Evolutionary conservation across 441 rosid species (phyloP).

Genomic region (Brassica hybrid): DNA sequence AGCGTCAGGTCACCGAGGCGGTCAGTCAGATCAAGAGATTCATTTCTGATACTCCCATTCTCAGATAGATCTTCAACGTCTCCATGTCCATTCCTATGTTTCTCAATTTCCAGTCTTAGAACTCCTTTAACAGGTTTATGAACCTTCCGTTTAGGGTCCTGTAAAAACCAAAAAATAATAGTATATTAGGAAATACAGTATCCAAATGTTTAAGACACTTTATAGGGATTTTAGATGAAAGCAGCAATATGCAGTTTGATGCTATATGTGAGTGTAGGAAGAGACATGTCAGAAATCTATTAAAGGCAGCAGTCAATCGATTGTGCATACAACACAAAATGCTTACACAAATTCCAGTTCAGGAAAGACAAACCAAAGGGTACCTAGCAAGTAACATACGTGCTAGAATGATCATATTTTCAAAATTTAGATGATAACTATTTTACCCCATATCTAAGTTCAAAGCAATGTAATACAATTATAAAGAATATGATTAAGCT

Average conservation of each 20-base stretch:
- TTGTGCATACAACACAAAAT: slow-evolving; percentile 8
- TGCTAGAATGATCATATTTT: not conserved
- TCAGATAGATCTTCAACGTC: slow-evolving; percentile 89
- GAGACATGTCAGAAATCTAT: not conserved
- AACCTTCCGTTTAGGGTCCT: slow-evolving; percentile 97
- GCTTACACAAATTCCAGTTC: slow-evolving; percentile 30
- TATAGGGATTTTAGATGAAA: slow-evolving; percentile 16
- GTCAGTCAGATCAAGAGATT: slow-evolving; percentile 78
- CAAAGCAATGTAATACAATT: slow-evolving; percentile 25
- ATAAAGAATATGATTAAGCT: slow-evolving; percentile 6
- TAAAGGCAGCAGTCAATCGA: slow-evolving; percentile 15
- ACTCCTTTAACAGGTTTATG: slow-evolving; percentile 97
- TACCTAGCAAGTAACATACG: slow-evolving; percentile 30
- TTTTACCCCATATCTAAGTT: slow-evolving; percentile 10
- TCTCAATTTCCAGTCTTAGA: slow-evolving; percentile 93
- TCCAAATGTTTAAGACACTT: slow-evolving; percentile 7
- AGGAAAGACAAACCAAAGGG: slow-evolving; percentile 8
- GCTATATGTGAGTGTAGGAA: not conserved
- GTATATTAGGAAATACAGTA: slow-evolving; percentile 14
- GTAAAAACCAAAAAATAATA: slow-evolving; percentile 40
- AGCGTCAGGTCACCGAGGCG: slow-evolving; percentile 57
- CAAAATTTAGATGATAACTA: not conserved
- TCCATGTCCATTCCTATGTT: slow-evolving; percentile 72
- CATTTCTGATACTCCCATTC: slow-evolving; percentile 89
- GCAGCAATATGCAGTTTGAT: slow-evolving; percentile 12